Conservation (phyloP, 345 rosid genomes). For the Eucalyptus dawsonii region DNA sequence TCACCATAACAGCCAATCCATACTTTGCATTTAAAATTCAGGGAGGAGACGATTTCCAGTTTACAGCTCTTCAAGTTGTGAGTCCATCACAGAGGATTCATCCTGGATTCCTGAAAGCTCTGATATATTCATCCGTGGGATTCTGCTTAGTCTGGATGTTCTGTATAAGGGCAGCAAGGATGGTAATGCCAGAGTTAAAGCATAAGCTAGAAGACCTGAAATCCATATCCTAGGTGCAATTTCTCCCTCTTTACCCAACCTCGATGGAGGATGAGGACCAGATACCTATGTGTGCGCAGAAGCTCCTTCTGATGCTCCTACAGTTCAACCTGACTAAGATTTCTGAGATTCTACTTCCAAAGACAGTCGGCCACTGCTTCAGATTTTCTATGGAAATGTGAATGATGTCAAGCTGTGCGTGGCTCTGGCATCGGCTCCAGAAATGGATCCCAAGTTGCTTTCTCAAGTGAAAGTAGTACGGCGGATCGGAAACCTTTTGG, state of each 20-base stretch:
- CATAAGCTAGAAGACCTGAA: slow-evolving; percentile 19
- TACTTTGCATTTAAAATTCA: slow-evolving; percentile 1
- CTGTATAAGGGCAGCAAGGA: no score
- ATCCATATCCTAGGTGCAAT: slow-evolving; percentile 60
- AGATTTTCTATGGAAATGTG: slow-evolving; percentile 68
- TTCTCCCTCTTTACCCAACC: slow-evolving; percentile 85
- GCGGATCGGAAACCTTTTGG: slow-evolving; percentile 63
- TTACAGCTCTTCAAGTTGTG: slow-evolving; percentile 73
- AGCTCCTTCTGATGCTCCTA: slow-evolving; percentile 84
- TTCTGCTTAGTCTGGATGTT: slow-evolving; percentile 54
- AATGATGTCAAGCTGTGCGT: slow-evolving; percentile 79
- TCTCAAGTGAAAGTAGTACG: slow-evolving; percentile 68
- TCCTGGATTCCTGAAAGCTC: slow-evolving; percentile 37
- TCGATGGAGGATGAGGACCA: slow-evolving; percentile 91
- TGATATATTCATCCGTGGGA: slow-evolving; percentile 34
- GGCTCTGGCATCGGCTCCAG: slow-evolving; percentile 82
- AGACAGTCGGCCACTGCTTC: slow-evolving; percentile 79
- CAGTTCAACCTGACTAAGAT: slow-evolving; percentile 55
- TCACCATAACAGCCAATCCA: neutral
- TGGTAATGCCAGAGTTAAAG: no score
- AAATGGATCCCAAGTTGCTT: slow-evolving; percentile 77
- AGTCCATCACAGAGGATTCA: slow-evolving; percentile 63
- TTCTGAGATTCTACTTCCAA: slow-evolving; percentile 58
- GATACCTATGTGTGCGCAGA: slow-evolving; percentile 78
- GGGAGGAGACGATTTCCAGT: slow-evolving; percentile 92